A percentile compares a stretch with the other conserved stretches of the same genome.
phyloP scores from a whole-genome alignment of 2,329 filamentous ascomycete species.

The Xylaria sp. region DNA sequence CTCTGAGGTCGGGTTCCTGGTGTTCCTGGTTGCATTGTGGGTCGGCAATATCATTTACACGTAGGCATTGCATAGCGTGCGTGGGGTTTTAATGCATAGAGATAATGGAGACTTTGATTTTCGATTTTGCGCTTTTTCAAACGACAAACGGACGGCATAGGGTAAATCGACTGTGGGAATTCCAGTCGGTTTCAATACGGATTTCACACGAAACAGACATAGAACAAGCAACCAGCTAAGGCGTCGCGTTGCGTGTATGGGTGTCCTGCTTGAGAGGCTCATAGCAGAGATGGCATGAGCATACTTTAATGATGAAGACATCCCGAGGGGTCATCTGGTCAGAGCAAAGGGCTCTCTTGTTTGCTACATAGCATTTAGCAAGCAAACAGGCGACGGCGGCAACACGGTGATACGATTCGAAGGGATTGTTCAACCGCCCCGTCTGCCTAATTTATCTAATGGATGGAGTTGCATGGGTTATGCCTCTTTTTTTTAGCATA shows the following conservation, averaged over 20 bases:
- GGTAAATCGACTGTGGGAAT: conserved; percentile 40
- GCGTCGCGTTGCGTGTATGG: conserved; percentile 34
- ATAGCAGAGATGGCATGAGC: conserved; percentile 35
- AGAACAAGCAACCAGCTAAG: conserved; percentile 37
- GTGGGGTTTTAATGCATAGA: conserved; percentile 40
- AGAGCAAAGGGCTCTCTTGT: conserved; percentile 1
- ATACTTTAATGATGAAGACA: conserved; percentile 38
- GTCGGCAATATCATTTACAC: conserved; percentile 43
- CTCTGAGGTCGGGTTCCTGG: conserved; percentile 36
- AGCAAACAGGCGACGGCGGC: conserved; percentile 7
- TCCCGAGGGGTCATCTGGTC: conserved; percentile 12
- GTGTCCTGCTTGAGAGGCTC: conserved; percentile 35
- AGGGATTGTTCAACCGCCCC: conserved; percentile 13
- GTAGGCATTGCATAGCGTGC: conserved; percentile 40
- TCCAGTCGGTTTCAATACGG: conserved; percentile 40
- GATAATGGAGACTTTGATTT: conserved; percentile 40
- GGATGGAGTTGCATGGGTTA: conserved; percentile 36
- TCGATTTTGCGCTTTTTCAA: conserved; percentile 33
- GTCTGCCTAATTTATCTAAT: conserved; percentile 21
- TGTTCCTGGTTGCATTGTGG: conserved; percentile 42
- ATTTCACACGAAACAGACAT: conserved; percentile 38
- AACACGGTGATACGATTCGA: background rate
- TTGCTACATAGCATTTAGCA: conserved; percentile 17
- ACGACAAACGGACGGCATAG: conserved; percentile 37
- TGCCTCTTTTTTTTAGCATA: conserved; percentile 26